Percentiles rank a stretch among this genome's conserved stretches.
Evolutionary conservation across 768 basidiomycete genomes (phyloP).

Genomic region (Lactifluus rugatus): DNA sequence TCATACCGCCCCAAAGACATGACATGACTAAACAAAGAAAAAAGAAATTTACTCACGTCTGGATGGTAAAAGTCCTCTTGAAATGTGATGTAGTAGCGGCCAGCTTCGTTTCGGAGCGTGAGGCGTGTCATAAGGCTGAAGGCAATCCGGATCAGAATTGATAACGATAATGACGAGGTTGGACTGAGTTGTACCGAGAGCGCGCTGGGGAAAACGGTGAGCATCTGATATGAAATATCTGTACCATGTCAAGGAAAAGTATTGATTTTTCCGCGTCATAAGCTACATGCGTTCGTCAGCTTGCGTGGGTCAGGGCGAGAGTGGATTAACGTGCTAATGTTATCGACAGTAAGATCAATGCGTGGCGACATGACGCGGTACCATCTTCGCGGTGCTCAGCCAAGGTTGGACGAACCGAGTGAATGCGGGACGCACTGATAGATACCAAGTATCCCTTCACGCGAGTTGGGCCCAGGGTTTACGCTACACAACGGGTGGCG

Average conservation of each 20-base stretch:
- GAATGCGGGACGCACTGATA: slow-evolving; percentile 39
- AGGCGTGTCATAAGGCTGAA: slow-evolving; percentile 32
- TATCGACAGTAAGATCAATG: not conserved
- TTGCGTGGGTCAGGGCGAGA: not conserved
- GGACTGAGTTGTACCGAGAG: slow-evolving; percentile 40
- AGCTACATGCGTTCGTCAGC: slow-evolving; percentile 26
- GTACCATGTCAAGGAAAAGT: slow-evolving; percentile 43
- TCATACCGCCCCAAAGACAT: not conserved
- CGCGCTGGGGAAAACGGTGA: slow-evolving; percentile 36
- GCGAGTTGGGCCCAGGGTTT: slow-evolving; percentile 37
- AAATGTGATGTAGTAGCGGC: slow-evolving; percentile 32
- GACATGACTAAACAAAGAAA: not conserved
- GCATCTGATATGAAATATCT: slow-evolving; percentile 45
- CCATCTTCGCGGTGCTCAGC: not conserved
- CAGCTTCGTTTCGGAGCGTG: slow-evolving; percentile 34
- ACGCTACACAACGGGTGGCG: slow-evolving; percentile 51
- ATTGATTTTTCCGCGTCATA: slow-evolving; percentile 36
- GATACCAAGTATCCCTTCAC: slow-evolving; percentile 45
- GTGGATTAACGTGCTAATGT: not conserved
- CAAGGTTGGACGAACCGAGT: not conserved
- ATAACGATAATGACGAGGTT: not conserved
- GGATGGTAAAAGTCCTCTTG: slow-evolving; percentile 50
- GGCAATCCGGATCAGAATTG: not conserved
- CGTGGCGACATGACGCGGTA: not conserved
- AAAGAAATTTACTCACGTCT: slow-evolving; percentile 29